A percentile compares a stretch with the other conserved stretches of the same genome.
phyloP scores from a whole-genome alignment of 2,329 filamentous ascomycete genomes.

The Capronia epimyces region DNA sequence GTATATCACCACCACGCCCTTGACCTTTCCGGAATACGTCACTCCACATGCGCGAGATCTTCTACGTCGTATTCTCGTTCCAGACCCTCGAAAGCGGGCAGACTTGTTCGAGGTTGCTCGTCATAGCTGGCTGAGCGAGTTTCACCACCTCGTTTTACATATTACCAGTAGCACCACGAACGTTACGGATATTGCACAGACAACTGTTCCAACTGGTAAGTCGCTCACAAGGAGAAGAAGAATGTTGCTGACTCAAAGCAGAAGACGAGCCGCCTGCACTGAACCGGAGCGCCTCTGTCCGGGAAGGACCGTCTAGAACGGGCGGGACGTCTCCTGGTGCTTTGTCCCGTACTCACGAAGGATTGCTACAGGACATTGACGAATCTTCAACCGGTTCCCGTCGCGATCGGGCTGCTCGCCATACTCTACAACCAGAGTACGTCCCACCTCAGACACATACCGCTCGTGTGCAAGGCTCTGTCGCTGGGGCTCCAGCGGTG shows the following conservation, averaged over 20 bases:
- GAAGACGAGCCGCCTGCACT: conserved; percentile 58
- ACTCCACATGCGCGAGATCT: conserved; percentile 93
- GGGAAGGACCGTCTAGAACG: conserved; percentile 49
- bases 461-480: conserved; percentile 57
- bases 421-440: conserved; percentile 96
- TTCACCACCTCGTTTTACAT: conserved; percentile 91
- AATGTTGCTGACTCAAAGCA: conserved; percentile 22
- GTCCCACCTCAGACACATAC: conserved; percentile 87
- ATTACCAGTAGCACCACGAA: conserved; percentile 94
- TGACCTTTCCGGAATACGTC: conserved; percentile 98
- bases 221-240: conserved; percentile 2
- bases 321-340: conserved; percentile 27
- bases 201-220: conserved; percentile 59
- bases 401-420: conserved; percentile 76
- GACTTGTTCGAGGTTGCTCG: conserved; percentile 95
- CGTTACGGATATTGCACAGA: conserved; percentile 75
- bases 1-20: conserved; percentile 94
- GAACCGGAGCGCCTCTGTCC: conserved; percentile 83
- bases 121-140: conserved; percentile 97
- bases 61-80: conserved; percentile 85
- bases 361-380: conserved; percentile 43
- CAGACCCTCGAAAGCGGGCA: conserved; percentile 87
- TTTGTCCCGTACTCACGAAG: conserved; percentile 40
- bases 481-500: conserved; percentile 26
- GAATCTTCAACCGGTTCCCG: conserved; percentile 58